Base-by-base conservation (phyloP, 2,329 filamentous ascomycete species). In the Fusarium temperatum region DNA sequence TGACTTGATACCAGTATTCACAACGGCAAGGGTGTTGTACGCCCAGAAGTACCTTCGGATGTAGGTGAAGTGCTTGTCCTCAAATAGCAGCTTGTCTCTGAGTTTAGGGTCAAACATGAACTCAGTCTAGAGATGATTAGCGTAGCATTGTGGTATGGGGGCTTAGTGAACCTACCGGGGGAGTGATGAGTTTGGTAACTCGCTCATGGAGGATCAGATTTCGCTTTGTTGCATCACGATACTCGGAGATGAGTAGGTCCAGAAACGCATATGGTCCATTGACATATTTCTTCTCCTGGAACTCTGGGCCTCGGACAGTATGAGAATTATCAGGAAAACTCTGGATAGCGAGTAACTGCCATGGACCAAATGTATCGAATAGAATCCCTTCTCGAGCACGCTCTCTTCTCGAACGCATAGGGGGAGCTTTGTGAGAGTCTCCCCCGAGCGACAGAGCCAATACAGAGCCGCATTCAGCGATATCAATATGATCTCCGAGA, bases 261-360 rank as follows among this genome's bases (percentile, higher is more conserved):
- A 92, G 80, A 63, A 92, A 92, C 0, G 90, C 90, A 73, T 90
- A 88, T 0, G 89, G 88, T 0, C 90, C 90, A 59, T 89, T 91
- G 56, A 88, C 84, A 68, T 89, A 90, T 55, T 86, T 85, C 71
- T 89, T 87, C 3, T 83, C 79, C 24, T 81, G 86, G 10, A 85
- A 83, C 58, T 90, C 88, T 54, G 90, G 88, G 5, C 84, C 85
- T 42, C 90, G 86, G 26, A 89, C 85, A 4, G 85, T 88, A 64
- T 86, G 87, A 56, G 87, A 85, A 80, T 90, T 87, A 70, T 92
- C 90, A 0, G 89, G 88, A 72, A 89, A 90, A 63, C 85, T 88
- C 74, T 90, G 88, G 22, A 91, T 85, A 59, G 84, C 88, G 24
- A 91, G 81, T 3, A 91, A 84, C 63, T 91, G 88, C 86, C 89